phyloP scores from a whole-genome alignment of 2,329 filamentous ascomycete species.

The Diaporthe batatas region DNA sequence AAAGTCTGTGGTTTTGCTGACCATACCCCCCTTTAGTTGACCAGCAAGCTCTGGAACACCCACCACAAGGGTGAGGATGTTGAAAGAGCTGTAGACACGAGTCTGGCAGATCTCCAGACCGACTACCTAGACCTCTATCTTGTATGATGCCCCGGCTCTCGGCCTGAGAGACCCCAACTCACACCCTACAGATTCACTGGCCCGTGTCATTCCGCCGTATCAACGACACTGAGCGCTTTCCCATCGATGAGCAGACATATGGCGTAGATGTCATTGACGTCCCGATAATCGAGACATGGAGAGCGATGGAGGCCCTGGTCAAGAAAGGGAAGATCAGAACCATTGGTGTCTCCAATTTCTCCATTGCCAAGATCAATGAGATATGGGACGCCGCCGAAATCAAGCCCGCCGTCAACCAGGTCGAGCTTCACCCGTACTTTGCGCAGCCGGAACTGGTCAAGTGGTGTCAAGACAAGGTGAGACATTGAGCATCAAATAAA shows the following conservation, averaged over 20 bases:
- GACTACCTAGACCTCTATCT: conserved; percentile 61
- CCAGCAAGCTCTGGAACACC: conserved; percentile 69
- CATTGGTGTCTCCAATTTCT: conserved; percentile 70
- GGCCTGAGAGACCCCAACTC: background rate
- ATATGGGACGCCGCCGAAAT: conserved; percentile 60
- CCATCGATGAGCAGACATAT: conserved; percentile 57
- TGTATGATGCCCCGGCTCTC: conserved; percentile 49
- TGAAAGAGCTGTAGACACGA: conserved; percentile 56
- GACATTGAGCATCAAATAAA: background rate
- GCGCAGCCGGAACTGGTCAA: conserved; percentile 60
- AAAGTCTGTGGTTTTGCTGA: background rate
- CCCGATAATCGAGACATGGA: conserved; percentile 66
- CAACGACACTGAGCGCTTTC: conserved; percentile 55
- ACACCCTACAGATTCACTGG: conserved; percentile 61
- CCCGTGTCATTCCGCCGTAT: conserved; percentile 58
- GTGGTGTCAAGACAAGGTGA: conserved; percentile 59
- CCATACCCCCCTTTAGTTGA: conserved; percentile 49
- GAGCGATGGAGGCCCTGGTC: conserved; percentile 68
- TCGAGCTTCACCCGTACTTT: conserved; percentile 57
- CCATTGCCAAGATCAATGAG: conserved; percentile 61
- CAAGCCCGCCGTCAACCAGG: conserved; percentile 61
- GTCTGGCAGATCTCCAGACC: conserved; percentile 57
- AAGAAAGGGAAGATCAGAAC: conserved; percentile 64
- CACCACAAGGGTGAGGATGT: conserved; percentile 59
- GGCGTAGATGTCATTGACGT: conserved; percentile 58